A percentile compares a stretch with the other conserved stretches of the same genome.
These are phyloP conservation scores for Pholiota adiposa DNA, from an alignment of 1,284 basidiomycete genomes.

Conservation along the genomic window DNA sequence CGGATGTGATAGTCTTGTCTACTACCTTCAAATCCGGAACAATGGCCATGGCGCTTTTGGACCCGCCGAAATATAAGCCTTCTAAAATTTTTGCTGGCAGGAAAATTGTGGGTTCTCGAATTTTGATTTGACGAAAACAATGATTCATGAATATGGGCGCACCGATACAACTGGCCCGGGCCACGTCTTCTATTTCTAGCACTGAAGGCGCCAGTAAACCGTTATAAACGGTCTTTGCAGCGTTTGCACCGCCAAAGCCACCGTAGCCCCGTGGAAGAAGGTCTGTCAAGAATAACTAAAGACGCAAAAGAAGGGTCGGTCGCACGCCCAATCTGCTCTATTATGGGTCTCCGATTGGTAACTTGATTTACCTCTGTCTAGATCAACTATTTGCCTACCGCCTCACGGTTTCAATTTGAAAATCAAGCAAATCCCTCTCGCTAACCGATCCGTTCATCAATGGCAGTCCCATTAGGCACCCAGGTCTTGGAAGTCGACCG, in stretches of 20 bases:
- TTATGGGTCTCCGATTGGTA: not conserved
- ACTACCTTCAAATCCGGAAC: too few species aligned
- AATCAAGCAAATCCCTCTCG: not conserved
- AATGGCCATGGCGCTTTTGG: too few species aligned
- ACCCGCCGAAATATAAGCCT: too few species aligned
- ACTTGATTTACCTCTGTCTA: not conserved
- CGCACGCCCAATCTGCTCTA: not conserved
- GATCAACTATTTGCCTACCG: not conserved
- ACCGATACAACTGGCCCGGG: not conserved
- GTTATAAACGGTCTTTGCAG: not conserved
- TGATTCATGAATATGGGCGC: too few species aligned
- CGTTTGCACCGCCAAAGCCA: not conserved
- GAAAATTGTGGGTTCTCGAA: too few species aligned
- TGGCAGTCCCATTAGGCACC: not conserved
- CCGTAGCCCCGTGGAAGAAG: not conserved
- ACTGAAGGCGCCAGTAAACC: not conserved
- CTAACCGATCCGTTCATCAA: not conserved
- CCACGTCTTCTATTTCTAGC: not conserved
- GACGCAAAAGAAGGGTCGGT: not conserved
- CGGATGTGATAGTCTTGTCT: too few species aligned
- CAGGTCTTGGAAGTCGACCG: not conserved
- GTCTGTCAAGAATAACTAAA: not conserved
- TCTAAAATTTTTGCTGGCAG: too few species aligned
- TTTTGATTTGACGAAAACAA: too few species aligned
- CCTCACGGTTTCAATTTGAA: not conserved